These are phyloP conservation scores for Floccularia luteovirens DNA, from an alignment of 768 basidiomycete species.

Conservation along the genomic window DNA sequence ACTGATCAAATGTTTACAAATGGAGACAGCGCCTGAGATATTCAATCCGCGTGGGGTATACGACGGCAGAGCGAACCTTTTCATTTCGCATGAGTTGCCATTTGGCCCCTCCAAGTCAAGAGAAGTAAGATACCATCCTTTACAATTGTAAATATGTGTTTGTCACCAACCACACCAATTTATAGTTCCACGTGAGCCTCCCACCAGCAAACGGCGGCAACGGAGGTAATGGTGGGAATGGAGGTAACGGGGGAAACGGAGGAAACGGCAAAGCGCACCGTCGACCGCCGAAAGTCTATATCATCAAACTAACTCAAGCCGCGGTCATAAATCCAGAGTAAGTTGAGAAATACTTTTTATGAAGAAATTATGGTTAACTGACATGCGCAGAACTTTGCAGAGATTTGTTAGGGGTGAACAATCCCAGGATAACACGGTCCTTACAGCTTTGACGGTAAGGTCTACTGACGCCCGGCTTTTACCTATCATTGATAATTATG, in stretches of 20 bases:
- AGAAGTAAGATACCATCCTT: constrained; percentile 30
- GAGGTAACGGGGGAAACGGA: not conserved
- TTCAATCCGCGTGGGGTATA: constrained; percentile 67
- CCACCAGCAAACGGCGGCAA: not conserved
- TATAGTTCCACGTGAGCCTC: constrained; percentile 1
- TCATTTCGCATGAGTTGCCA: constrained; percentile 46
- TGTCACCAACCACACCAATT: not conserved
- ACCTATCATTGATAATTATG: not conserved
- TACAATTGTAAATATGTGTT: not conserved
- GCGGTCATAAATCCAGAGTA: constrained; percentile 33
- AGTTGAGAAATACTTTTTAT: not conserved
- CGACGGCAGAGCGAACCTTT: constrained; percentile 75
- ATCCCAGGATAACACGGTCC: constrained; percentile 51
- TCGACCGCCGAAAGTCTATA: constrained; percentile 59
- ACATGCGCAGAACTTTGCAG: constrained; percentile 37
- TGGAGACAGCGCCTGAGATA: constrained; percentile 40
- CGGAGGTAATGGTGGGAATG: not conserved
- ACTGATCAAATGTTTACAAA: constrained; percentile 22
- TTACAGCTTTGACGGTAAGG: constrained; percentile 53
- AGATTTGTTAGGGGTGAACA: constrained; percentile 52
- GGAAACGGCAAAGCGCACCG: constrained; percentile 1
- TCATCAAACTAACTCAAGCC: constrained; percentile 53
- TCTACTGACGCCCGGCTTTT: not conserved
- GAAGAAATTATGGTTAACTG: not conserved
- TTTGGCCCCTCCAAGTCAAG: constrained; percentile 45